phyloP scores from a whole-genome alignment of 768 basidiomycete genomes.

The Suillus variegatus region DNA sequence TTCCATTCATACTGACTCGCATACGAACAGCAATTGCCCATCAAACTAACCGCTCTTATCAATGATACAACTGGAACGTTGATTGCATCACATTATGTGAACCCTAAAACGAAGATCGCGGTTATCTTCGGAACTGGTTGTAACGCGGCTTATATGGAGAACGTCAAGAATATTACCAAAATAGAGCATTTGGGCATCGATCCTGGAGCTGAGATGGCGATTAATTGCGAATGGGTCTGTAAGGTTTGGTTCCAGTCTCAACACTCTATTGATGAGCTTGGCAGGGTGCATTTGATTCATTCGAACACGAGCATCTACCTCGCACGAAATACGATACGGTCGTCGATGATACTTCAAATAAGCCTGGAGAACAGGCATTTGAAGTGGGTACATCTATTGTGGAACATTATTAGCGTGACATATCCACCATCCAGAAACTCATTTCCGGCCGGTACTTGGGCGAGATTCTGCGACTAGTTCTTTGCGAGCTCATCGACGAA shows the following conservation, averaged over 20 bases:
- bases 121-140: conserved; percentile 98
- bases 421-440: conserved; percentile 62
- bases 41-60: conserved; percentile 83
- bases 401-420: background rate
- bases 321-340: conserved; percentile 91
- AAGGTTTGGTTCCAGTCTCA: background rate
- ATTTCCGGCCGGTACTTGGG: conserved; percentile 96
- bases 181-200: conserved; percentile 74
- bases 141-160: conserved; percentile 98
- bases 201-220: conserved; percentile 74
- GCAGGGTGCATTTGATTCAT: conserved; percentile 97
- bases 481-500: conserved; percentile 94
- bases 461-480: conserved; percentile 92
- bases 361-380: conserved; percentile 93
- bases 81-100: conserved; percentile 96
- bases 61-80: conserved; percentile 99
- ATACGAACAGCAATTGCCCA: conserved; percentile 68
- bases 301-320: conserved; percentile 91
- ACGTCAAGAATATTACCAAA: conserved; percentile 83
- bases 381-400: conserved; percentile 51
- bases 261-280: conserved; percentile 5
- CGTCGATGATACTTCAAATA: conserved; percentile 94
- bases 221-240: conserved; percentile 96
- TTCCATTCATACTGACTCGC: conserved; percentile 3
- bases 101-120: conserved; percentile 87